Evolutionary conservation across 345 rosid species (phyloP).

Genomic region (Boechera divaricarpa): DNA sequence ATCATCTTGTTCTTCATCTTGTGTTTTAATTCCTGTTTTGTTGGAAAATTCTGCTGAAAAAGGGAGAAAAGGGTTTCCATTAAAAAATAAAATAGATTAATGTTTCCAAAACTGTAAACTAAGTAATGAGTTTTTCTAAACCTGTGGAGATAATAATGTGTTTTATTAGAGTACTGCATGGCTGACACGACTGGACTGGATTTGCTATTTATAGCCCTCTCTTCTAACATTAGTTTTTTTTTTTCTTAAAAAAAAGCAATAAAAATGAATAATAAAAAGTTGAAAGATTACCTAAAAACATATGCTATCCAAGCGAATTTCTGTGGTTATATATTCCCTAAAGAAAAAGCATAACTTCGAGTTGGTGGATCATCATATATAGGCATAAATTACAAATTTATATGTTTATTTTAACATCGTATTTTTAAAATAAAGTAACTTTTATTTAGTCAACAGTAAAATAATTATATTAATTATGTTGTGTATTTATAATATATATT

Average conservation of each 20-base stretch:
- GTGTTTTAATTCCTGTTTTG: slow-evolving; percentile 26
- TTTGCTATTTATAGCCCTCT: slow-evolving; percentile 38
- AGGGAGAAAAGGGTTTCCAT: not conserved
- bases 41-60: slow-evolving; percentile 25
- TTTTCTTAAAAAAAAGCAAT: not conserved
- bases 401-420: not conserved
- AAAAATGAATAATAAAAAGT: slow-evolving; percentile 18
- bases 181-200: slow-evolving; percentile 22
- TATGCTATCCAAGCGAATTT: slow-evolving; percentile 25
- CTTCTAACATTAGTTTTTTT: not conserved
- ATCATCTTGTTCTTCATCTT: slow-evolving; percentile 13
- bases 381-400: not conserved
- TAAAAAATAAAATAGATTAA: not conserved
- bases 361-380: slow-evolving; percentile 5
- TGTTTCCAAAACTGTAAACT: not conserved
- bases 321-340: slow-evolving; percentile 23
- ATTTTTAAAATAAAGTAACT: not conserved
- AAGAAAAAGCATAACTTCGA: slow-evolving; percentile 15
- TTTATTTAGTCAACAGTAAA: slow-evolving; percentile 2
- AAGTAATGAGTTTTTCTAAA: slow-evolving; percentile 24
- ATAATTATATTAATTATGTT: not conserved
- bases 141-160: slow-evolving; percentile 20
- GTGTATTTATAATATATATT: slow-evolving; percentile 2
- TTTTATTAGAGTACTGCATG: slow-evolving; percentile 31
- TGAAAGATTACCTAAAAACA: not conserved